These are phyloP conservation scores for Sparassis latifolia DNA, from an alignment of 1,284 basidiomycete species.

Conservation along the genomic window DNA sequence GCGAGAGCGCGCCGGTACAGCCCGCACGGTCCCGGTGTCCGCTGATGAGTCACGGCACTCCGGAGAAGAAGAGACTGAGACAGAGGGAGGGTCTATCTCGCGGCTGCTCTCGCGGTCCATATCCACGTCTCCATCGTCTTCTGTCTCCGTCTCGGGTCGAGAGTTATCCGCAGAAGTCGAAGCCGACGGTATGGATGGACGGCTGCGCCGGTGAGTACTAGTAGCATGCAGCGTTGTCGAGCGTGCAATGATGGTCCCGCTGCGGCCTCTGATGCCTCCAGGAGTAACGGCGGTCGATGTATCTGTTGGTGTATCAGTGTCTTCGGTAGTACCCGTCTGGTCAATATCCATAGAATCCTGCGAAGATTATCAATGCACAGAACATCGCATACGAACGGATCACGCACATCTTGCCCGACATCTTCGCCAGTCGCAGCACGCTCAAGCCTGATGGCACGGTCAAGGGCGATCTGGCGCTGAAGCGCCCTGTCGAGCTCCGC, in stretches of 20 bases:
- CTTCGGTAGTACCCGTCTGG: too few relatives aligned
- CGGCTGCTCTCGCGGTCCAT: conserved; percentile 41
- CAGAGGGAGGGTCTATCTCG: conserved; percentile 24
- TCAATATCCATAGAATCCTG: conserved; percentile 24
- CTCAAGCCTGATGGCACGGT: conserved; percentile 11
- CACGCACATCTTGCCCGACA: conserved; percentile 18
- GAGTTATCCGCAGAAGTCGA: conserved; percentile 53
- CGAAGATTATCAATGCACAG: neutral
- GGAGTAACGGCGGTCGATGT: conserved; percentile 55
- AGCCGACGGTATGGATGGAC: conserved; percentile 37
- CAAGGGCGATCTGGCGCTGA: conserved; percentile 40
- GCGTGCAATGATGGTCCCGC: conserved; percentile 67
- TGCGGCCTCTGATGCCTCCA: conserved; percentile 57
- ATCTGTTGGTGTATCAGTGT: conserved; percentile 52
- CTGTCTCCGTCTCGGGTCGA: conserved; percentile 65
- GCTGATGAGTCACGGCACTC: conserved; percentile 38
- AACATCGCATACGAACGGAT: neutral
- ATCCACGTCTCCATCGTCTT: conserved; percentile 61
- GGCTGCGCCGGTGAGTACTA: too few relatives aligned
- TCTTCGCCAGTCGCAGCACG: conserved; percentile 7
- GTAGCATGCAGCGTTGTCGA: too few relatives aligned
- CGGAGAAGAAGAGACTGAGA: conserved; percentile 26
- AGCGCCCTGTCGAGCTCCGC: too few relatives aligned
- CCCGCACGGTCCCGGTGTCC: conserved; percentile 22
- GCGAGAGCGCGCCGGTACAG: conserved; percentile 25